Conservation (phyloP, 2,329 filamentous ascomycete species). For the Alternaria metachromatica region DNA sequence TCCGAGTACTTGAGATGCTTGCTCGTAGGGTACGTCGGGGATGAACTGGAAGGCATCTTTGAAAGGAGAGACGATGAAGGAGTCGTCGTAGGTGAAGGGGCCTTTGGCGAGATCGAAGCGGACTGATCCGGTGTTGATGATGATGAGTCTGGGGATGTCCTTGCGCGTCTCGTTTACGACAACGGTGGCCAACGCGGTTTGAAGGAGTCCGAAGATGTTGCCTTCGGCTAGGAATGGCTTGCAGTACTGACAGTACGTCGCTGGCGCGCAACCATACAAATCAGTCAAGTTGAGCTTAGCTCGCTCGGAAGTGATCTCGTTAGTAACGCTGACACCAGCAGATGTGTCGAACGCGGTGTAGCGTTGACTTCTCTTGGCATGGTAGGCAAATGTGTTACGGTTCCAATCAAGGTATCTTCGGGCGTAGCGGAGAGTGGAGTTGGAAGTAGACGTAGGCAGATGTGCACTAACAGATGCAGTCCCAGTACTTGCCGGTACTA, state of each 20-base stretch:
- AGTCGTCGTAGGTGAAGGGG: constrained; percentile 63
- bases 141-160: constrained; percentile 61
- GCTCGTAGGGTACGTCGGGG: constrained; percentile 58
- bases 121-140: constrained; percentile 67
- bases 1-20: constrained; percentile 51
- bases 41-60: constrained; percentile 61
- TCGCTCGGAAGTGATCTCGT: constrained; percentile 59
- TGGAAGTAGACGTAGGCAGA: constrained; percentile 42
- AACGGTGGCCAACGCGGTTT: constrained; percentile 58
- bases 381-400: constrained; percentile 68
- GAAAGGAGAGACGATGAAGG: constrained; percentile 65
- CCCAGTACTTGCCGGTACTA: constrained; percentile 35
- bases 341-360: constrained; percentile 57
- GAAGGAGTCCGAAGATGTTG: constrained; percentile 63
- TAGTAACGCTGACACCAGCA: constrained; percentile 56
- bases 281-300: constrained; percentile 62
- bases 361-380: constrained; percentile 60
- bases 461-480: constrained; percentile 34
- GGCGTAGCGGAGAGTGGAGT: constrained; percentile 55
- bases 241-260: constrained; percentile 65
- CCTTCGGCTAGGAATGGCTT: constrained; percentile 59
- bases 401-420: constrained; percentile 74
- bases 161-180: constrained; percentile 62
- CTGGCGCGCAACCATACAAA: constrained; percentile 66
- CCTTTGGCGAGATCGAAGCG: constrained; percentile 69